Evolutionary conservation across 164 flowering plant genomes (phyloP), one percentile per base, ranked within the genome.

Genomic region (Platanus orientalis): DNA sequence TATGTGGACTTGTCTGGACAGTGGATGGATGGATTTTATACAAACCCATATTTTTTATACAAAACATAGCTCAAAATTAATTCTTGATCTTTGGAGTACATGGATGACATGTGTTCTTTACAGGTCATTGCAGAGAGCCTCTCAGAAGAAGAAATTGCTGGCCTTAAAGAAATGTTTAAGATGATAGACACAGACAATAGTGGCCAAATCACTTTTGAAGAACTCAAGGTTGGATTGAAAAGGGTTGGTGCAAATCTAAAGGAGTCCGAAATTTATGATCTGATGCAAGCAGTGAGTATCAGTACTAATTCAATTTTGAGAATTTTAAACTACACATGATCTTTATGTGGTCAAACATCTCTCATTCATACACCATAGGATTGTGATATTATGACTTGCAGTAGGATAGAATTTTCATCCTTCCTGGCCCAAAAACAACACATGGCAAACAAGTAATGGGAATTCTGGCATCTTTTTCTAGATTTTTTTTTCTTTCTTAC

Each of bases 101-200:
- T 17, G 17, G 36, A 67, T 58, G 40, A 20, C 57, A 68, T 25
- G 19, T 61, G 26, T 44, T 57, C 7, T 49, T 36, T 66, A 34
- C 58, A 91, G 96, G 81, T 92, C 21, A 93, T 93, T 69, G 97
- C 97, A 4, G 89, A 86, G 64, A 76, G 69, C 69, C 84, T 93
- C 4, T 87, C 91, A 19, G 93, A 87, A 64, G 97, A 93, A 60
- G 97, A 93, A 80, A 91, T 91, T 58, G 96, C 89, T 26, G 97
- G 98, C 32, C 65, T 93, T 14, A 90, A 77, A 73, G 87, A 90
- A 71, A 90, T 87, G 91, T 93, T 91, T 75, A 87, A 84, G 73
- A 81, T 81, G 83, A 86, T 93, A 55, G 97, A 93, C 66, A 73
- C 94, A 7, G 94, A 91, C 59, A 79, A 79, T 60, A 93, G 97